Evolutionary conservation across 148 eudicot genomes (phyloP).

Genomic region (Rhododendron simsii): DNA sequence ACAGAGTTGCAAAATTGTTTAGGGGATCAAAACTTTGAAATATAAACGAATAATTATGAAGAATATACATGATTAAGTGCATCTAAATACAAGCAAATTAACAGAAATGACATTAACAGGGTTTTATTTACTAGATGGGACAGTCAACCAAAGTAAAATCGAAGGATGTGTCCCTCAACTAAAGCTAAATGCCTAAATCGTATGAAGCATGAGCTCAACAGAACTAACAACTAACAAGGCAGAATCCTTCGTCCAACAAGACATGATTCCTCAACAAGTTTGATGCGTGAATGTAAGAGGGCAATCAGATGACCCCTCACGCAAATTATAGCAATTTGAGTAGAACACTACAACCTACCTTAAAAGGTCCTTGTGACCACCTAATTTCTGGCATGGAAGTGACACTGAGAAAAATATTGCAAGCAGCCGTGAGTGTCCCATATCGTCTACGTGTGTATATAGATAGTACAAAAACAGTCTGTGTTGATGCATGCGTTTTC

Average conservation of each 20-base stretch:
- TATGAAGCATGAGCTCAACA: neutral
- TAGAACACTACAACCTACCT: neutral
- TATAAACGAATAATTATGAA: neutral
- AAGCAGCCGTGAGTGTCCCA: neutral
- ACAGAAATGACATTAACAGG: neutral
- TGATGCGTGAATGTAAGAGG: neutral
- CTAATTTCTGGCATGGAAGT: neutral
- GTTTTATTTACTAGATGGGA: constrained; percentile 4
- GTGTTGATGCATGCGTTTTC: neutral
- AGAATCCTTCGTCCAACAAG: neutral
- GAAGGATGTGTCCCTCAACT: neutral
- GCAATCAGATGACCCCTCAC: neutral
- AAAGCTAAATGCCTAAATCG: neutral
- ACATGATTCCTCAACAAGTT: neutral
- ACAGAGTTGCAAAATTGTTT: constrained; percentile 6
- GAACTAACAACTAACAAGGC: neutral
- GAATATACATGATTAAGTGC: neutral
- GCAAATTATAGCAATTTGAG: neutral
- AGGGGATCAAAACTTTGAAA: neutral
- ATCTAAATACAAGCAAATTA: neutral
- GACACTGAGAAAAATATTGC: neutral
- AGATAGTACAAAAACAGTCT: no score
- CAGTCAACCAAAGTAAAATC: neutral
- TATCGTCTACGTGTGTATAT: neutral
- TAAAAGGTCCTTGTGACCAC: neutral